Base-by-base conservation (phyloP, 1,139 yeast genomes). In the Pichiaceae sp. region DNA sequence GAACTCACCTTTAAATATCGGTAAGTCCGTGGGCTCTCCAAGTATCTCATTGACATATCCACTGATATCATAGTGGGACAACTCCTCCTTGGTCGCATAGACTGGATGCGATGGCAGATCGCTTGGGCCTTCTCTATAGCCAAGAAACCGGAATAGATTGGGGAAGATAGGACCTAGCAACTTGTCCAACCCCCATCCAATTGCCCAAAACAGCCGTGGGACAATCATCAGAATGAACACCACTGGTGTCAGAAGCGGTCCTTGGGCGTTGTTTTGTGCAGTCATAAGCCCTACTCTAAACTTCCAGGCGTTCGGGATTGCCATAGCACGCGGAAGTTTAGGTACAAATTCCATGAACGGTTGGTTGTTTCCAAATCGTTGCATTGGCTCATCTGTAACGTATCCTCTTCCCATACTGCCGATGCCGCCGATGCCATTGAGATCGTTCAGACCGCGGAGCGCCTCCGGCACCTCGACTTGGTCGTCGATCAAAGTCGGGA, bases 161-260 rank as follows among this genome's bases (percentile, higher is more conserved):
- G 63, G 62, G 21, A 57, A 53, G 11, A 52, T 29, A 14, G 49
- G 46, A 2, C 56, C 55, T 15, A 72, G 42, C 28, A 57, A 44
- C 30, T 50, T 60, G 36, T 63, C 56, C 4, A 70, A 48, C 6
- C 71, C 59, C 39, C 63, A 48, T 14, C 67, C 42, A 9, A 52
- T 39, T 2, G 48, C 43, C 45, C 52, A 48, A 1, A 74, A 38
- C 2, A 69, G 50, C 44, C 58, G 64, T 2, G 80, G 80, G 19
- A 74, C 55, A 18, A 72, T 45, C 46, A 72, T 54, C 9, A 74
- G 45, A 7, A 73, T 52, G 37, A 72, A 57, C 61, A 75, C 61
- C 21, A 71, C 47, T 2, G 69, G 59, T 18, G 56, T 46, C 12
- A 48, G 33, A 3, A 46, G 17, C 12, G 45, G 39, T 8, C 33